phyloP scores from a whole-genome alignment of 208 protist genomes.

The Leishmania major region DNA sequence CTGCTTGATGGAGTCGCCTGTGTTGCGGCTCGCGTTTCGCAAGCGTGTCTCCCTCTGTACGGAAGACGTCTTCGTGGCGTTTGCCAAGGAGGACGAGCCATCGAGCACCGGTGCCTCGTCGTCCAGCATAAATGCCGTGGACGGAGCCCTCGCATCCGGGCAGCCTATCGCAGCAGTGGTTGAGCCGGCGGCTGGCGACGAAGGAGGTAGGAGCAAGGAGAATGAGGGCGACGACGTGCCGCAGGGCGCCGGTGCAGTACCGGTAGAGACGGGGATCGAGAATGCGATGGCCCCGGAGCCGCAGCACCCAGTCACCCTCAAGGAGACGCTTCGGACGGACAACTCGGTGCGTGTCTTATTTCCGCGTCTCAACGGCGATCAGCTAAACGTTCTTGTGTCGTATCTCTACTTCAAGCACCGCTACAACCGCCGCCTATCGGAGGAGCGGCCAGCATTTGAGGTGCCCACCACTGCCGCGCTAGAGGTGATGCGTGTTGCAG shows the following conservation, averaged over 20 bases:
- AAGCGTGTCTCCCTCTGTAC: constrained; percentile 40
- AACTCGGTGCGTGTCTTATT: constrained; percentile 56
- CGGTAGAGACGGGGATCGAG: not conserved
- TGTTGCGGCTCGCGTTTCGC: constrained; percentile 59
- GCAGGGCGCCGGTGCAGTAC: not conserved
- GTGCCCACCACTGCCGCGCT: constrained; percentile 60
- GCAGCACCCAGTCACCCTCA: constrained; percentile 20
- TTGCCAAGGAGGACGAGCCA: constrained; percentile 17
- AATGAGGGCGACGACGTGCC: not conserved
- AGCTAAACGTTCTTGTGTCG: constrained; percentile 67
- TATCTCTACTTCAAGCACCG: constrained; percentile 89
- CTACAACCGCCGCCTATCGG: constrained; percentile 60
- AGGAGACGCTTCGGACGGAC: constrained; percentile 45
- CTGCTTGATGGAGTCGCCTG: constrained; percentile 59
- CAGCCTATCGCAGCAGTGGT: not conserved
- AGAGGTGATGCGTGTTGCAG: constrained; percentile 79
- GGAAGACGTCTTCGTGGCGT: constrained; percentile 35
- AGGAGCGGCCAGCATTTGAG: constrained; percentile 59
- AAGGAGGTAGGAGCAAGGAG: not conserved
- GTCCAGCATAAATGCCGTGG: not conserved
- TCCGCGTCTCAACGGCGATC: constrained; percentile 37
- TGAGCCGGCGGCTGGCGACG: not conserved
- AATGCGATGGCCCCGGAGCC: not conserved
- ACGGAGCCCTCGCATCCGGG: not conserved
- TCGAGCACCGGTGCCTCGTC: not conserved